Conservation (phyloP, 2,329 filamentous ascomycete species). For the Diaporthe nobilis region DNA sequence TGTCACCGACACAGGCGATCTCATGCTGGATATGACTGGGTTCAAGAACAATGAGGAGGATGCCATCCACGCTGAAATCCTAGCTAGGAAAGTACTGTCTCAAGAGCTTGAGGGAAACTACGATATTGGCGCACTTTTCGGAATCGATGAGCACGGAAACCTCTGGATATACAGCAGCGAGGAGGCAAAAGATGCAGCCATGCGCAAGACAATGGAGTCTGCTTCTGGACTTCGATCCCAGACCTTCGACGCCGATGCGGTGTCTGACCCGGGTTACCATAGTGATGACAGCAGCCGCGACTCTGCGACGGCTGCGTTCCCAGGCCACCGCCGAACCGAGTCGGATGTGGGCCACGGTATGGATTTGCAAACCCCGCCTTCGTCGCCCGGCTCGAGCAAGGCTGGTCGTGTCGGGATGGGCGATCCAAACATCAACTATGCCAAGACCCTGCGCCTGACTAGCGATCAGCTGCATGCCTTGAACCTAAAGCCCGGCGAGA, state of each 20-base stretch:
- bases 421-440: constrained; percentile 90
- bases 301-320: constrained; percentile 59
- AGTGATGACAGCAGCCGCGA: constrained; percentile 81
- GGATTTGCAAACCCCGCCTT: constrained; percentile 73
- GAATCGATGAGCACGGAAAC: constrained; percentile 94
- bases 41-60: constrained; percentile 97
- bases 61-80: constrained; percentile 89
- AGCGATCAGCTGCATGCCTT: constrained; percentile 94
- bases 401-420: constrained; percentile 52
- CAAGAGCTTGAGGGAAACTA: constrained; percentile 96
- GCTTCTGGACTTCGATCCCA: constrained; percentile 62
- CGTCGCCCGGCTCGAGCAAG: constrained; percentile 74
- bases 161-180: constrained; percentile 99
- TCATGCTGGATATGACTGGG: constrained; percentile 98
- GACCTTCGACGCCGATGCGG: constrained; percentile 79
- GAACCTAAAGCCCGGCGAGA: constrained; percentile 85
- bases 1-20: constrained; percentile 91
- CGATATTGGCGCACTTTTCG: constrained; percentile 95
- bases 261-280: constrained; percentile 95
- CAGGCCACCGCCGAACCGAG: constrained; percentile 74
- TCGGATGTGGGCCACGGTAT: constrained; percentile 72
- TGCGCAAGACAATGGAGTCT: constrained; percentile 72
- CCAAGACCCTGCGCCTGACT: constrained; percentile 94
- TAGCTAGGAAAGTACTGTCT: constrained; percentile 91
- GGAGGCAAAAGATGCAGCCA: constrained; percentile 91